phyloP scores from a whole-genome alignment of 2,329 filamentous ascomycete species.

The Helminthosporium solani region DNA sequence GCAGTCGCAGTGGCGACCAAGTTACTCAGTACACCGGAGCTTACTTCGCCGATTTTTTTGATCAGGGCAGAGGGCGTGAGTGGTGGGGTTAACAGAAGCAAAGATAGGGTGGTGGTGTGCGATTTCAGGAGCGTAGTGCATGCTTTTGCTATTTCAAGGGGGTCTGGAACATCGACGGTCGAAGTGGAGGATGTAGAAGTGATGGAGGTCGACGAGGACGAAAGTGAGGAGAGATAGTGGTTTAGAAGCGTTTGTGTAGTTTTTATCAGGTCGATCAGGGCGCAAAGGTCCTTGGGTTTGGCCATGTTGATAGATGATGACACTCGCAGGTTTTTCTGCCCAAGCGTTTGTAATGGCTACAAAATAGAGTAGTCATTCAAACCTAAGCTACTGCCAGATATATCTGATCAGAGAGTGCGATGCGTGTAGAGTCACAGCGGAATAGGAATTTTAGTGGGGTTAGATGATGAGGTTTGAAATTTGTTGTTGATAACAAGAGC shows the following conservation, averaged over 20 bases:
- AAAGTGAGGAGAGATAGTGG: slow-evolving; percentile 39
- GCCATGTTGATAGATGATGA: slow-evolving; percentile 14
- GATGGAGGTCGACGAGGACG: slow-evolving; percentile 11
- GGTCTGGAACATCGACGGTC: slow-evolving; percentile 34
- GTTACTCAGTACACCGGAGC: slow-evolving; percentile 70
- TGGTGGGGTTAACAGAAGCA: slow-evolving; percentile 82
- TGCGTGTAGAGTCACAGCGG: background rate
- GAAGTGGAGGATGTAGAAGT: slow-evolving; percentile 8
- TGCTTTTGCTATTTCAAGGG: slow-evolving; percentile 69
- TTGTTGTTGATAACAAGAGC: background rate
- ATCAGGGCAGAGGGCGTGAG: slow-evolving; percentile 77
- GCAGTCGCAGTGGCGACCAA: slow-evolving; percentile 59
- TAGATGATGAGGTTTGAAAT: background rate
- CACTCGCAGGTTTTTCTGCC: too few relatives aligned
- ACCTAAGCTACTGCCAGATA: too few relatives aligned
- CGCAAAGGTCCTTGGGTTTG: slow-evolving; percentile 26
- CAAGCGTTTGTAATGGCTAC: too few relatives aligned
- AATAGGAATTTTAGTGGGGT: background rate
- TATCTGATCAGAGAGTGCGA: too few relatives aligned
- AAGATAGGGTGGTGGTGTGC: slow-evolving; percentile 82
- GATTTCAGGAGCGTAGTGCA: slow-evolving; percentile 73
- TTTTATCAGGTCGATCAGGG: slow-evolving; percentile 38
- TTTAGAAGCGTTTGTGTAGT: slow-evolving; percentile 38
- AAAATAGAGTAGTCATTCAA: too few relatives aligned
- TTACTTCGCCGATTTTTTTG: slow-evolving; percentile 71